Evolutionary conservation across 768 basidiomycete genomes (phyloP), one percentile per base, ranked within the genome.

Genomic region (Boletus sp.): DNA sequence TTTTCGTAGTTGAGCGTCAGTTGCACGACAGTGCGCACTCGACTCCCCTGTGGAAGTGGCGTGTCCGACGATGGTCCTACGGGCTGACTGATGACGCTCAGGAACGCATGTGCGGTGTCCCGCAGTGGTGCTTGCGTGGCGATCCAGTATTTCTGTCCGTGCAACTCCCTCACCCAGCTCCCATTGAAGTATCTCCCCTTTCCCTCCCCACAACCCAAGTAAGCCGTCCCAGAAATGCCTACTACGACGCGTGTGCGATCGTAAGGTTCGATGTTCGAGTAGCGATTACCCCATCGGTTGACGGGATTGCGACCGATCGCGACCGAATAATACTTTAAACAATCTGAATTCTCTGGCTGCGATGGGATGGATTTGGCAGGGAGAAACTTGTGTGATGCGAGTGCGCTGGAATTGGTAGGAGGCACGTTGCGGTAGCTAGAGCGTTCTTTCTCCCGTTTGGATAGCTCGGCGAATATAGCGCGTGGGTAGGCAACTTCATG

Each of bases 41-140:
- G 82, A 57, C 76, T 79, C 23, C 65, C 70, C 13, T 58, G 59
- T 11, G 65, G 59, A n/a, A 66, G 56, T 6, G 58, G 52, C 32
- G 57, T 29, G n/a, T 65, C 50, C 40, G 61, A 52, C 25, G 78
- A 81, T 8, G 60, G 54, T 4, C 75, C 67, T 27, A 72, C 54
- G 27, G 80, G 77, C 54, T 83, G 80, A 34, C 81, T 67, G 57
- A 93, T 75, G 44, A 88, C 68, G 58, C 82, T 88, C 65, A 95
- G 81, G 70, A 93, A 93, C 5, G 88, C 74, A 63, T 93, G 87
- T 0, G 80, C 76, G 0, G 91, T 90, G 45, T 74, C 66, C 5
- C 78, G 81, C 33, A 92, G 71, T 1, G 93, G 90, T 0, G 92
- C 93, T 65, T 94, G 92, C 0, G 89, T 80, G 3, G 90, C 90